Conservation (phyloP, 2,329 filamentous ascomycete species). For the Metarhizium anisopliae region DNA sequence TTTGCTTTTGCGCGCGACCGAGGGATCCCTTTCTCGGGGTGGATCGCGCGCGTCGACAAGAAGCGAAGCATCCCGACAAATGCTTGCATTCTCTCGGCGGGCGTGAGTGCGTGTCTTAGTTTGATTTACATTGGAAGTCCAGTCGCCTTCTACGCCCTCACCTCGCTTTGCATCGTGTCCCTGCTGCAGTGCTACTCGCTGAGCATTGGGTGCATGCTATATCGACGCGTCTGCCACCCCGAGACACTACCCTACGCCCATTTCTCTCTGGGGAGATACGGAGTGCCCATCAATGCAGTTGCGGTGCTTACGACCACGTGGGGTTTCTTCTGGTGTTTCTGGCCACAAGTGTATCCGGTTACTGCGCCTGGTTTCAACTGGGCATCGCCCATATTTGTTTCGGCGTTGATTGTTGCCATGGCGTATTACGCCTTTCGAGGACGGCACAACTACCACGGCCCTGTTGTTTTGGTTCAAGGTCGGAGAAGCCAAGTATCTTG, state of each 20-base stretch:
- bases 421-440: background rate
- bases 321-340: conserved; percentile 1
- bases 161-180: background rate
- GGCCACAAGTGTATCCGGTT: background rate
- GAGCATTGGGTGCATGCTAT: conserved; percentile 1
- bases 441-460: background rate
- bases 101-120: background rate
- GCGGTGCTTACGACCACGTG: background rate
- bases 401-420: background rate
- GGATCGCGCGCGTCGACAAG: background rate
- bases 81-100: background rate
- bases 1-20: background rate
- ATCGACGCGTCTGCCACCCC: background rate
- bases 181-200: background rate
- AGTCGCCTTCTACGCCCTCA: background rate
- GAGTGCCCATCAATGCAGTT: background rate
- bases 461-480: background rate
- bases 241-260: background rate
- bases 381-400: background rate
- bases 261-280: background rate
- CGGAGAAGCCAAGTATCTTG: background rate
- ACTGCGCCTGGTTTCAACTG: background rate
- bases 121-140: conserved; percentile 1
- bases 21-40: background rate
- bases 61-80: background rate